Evolutionary conservation across 805 yeast species (phyloP).

Genomic region (Metschnikowia koreensis): DNA sequence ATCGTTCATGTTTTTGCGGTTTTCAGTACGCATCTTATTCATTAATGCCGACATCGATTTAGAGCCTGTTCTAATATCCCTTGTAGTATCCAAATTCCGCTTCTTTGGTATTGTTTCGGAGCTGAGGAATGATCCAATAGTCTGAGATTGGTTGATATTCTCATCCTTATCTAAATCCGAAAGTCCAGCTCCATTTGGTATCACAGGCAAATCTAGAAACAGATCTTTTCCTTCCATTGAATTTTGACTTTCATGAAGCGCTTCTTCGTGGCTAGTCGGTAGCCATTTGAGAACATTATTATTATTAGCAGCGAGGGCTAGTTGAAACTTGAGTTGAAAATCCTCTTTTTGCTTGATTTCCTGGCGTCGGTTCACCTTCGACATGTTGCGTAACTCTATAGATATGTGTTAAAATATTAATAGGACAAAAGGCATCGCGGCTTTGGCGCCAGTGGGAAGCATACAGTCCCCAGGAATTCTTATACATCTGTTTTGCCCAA

Average conservation of each 20-base stretch:
- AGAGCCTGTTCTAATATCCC: conserved; percentile 20
- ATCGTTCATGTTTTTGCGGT: conserved; percentile 16
- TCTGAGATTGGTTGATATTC: conserved; percentile 2
- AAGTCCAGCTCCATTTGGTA: conserved; percentile 33
- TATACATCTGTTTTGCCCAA: too few species aligned
- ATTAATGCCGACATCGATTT: conserved; percentile 39
- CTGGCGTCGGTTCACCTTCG: conserved; percentile 31
- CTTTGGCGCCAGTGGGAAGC: too few species aligned
- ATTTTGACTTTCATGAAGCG: neutral
- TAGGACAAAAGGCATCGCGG: too few species aligned
- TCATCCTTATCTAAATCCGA: conserved; percentile 17
- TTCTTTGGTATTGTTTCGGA: conserved; percentile 9
- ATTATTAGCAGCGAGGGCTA: conserved; percentile 39
- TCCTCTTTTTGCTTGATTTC: conserved; percentile 48
- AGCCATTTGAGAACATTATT: conserved; percentile 42
- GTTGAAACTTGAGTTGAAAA: conserved; percentile 46
- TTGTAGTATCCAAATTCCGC: conserved; percentile 2
- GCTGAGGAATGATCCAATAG: conserved; percentile 30
- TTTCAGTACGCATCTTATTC: conserved; percentile 33
- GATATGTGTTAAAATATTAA: neutral
- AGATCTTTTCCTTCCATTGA: conserved; percentile 6
- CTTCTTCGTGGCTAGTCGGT: conserved; percentile 5
- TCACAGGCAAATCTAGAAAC: conserved; percentile 36
- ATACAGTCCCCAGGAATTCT: too few species aligned
- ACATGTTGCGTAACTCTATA: conserved; percentile 9